phyloP scores from a whole-genome alignment of 2,329 filamentous ascomycete genomes.

The Diatrype stigma region DNA sequence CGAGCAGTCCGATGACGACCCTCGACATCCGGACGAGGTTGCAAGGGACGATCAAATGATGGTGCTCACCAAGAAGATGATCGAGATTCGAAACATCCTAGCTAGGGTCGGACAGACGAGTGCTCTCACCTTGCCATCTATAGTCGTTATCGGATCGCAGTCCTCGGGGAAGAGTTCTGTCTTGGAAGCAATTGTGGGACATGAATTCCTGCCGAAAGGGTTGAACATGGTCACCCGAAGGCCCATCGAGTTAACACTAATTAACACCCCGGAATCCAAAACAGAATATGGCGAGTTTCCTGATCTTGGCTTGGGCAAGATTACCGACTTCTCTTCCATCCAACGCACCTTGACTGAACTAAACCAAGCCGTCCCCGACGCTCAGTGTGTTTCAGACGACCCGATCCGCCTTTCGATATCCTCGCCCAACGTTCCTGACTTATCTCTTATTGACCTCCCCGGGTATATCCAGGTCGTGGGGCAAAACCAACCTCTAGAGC shows the following conservation, averaged over 20 bases:
- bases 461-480: constrained; percentile 97
- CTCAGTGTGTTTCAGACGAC: constrained; percentile 91
- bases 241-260: constrained; percentile 90
- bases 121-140: constrained; percentile 83
- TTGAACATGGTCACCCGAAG: constrained; percentile 96
- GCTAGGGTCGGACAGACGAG: constrained; percentile 90
- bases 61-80: constrained; percentile 98
- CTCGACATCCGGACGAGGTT: constrained; percentile 56
- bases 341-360: constrained; percentile 92
- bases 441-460: constrained; percentile 92
- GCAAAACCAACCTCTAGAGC: constrained; percentile 80
- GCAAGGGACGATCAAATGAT: constrained; percentile 98
- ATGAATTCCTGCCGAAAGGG: constrained; percentile 97
- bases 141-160: constrained; percentile 98
- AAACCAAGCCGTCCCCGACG: constrained; percentile 85
- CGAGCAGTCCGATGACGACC: constrained; percentile 64
- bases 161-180: constrained; percentile 98
- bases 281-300: constrained; percentile 96
- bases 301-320: constrained; percentile 80
- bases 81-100: constrained; percentile 90
- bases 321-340: constrained; percentile 87
- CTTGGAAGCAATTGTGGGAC: constrained; percentile 91
- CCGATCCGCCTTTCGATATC: constrained; percentile 95
- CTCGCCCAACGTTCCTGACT: constrained; percentile 89
- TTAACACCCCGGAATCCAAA: constrained; percentile 85